phyloP scores from a whole-genome alignment of 208 protist species.

The Trypanosomatidae sp. region DNA sequence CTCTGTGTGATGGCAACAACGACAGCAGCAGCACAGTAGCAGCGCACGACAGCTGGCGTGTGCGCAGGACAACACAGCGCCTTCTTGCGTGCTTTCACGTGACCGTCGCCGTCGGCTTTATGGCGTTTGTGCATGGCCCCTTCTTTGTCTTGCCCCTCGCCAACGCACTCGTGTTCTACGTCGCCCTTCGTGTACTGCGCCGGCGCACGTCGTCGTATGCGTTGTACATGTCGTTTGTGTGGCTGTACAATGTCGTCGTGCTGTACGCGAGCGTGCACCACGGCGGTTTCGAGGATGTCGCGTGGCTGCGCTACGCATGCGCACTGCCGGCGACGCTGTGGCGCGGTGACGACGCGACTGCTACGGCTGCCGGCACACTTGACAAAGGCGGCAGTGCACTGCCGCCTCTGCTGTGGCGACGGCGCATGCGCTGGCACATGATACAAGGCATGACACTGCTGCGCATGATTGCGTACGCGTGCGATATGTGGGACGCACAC shows the following conservation, averaged over 20 bases:
- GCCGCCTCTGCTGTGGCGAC: slow-evolving; percentile 1
- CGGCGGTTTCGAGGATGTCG: slow-evolving; percentile 10
- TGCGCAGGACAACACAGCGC: no score
- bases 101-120: slow-evolving; percentile 6
- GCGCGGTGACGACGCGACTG: neutral
- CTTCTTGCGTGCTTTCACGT: slow-evolving; percentile 4
- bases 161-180: slow-evolving; percentile 16
- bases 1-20: no score
- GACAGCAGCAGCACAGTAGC: no score
- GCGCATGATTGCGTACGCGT: slow-evolving; percentile 74
- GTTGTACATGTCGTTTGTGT: slow-evolving; percentile 36
- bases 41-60: no score
- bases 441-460: slow-evolving; percentile 65
- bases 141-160: slow-evolving; percentile 14
- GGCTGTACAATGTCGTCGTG: slow-evolving; percentile 16
- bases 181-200: slow-evolving; percentile 19
- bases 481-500: slow-evolving; percentile 33
- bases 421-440: slow-evolving; percentile 35
- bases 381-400: neutral
- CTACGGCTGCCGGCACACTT: neutral
- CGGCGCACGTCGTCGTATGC: slow-evolving; percentile 21
- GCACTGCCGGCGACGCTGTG: neutral
- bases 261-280: slow-evolving; percentile 16
- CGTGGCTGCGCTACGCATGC: slow-evolving; percentile 9
- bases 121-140: slow-evolving; percentile 12